phyloP scores from a whole-genome alignment of 1,284 basidiomycete genomes.

The Polyporus tsugae region DNA sequence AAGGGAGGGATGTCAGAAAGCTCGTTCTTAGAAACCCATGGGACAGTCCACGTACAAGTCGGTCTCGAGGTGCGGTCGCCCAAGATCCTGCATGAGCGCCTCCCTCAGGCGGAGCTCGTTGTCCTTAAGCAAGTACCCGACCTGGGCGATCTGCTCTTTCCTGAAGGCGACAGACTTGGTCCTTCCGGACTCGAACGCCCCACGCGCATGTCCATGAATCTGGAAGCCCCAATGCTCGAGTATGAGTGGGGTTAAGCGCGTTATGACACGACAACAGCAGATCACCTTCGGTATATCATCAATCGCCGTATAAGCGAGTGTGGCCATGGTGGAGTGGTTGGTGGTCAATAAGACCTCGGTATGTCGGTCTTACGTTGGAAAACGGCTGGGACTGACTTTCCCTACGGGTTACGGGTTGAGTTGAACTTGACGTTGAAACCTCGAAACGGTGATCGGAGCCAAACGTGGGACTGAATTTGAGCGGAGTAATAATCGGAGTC shows the following conservation, averaged over 20 bases:
- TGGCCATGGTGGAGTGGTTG: background rate
- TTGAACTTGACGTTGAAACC: no score
- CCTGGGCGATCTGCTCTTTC: slow-evolving; percentile 70
- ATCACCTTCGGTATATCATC: slow-evolving; percentile 6
- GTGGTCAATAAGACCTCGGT: background rate
- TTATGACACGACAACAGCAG: background rate
- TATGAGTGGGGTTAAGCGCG: no score
- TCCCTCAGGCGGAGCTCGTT: slow-evolving; percentile 64
- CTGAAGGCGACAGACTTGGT: slow-evolving; percentile 65
- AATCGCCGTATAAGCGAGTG: slow-evolving; percentile 3
- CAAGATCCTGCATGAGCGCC: slow-evolving; percentile 62
- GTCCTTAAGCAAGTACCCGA: slow-evolving; percentile 72
- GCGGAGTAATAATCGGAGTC: no score
- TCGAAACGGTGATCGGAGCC: no score
- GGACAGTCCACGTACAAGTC: slow-evolving; percentile 54
- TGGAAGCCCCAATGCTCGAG: slow-evolving; percentile 35
- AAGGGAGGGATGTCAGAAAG: no score
- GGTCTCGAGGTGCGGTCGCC: slow-evolving; percentile 60
- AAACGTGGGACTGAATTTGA: no score
- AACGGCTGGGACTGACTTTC: background rate
- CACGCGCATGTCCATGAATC: slow-evolving; percentile 60
- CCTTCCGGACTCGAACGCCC: slow-evolving; percentile 65
- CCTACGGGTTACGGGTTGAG: background rate
- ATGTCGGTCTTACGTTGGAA: background rate
- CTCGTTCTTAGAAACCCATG: background rate